Base-by-base conservation (phyloP, 1,284 basidiomycete genomes). In the Leccinum fallax region DNA sequence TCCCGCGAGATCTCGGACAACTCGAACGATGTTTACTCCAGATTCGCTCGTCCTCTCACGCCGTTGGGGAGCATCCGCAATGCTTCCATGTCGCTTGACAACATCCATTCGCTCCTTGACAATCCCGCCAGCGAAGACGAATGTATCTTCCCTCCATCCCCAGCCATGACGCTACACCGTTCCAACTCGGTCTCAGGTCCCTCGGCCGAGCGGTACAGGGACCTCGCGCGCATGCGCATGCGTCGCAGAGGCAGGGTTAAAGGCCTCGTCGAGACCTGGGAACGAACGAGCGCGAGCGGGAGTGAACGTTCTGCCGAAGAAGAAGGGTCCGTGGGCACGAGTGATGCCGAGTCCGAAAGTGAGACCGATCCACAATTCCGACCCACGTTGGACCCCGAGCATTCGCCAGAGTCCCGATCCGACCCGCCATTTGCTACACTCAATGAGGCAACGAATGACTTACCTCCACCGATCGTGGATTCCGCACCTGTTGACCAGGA, bases 211-310 rank as follows among this genome's bases (percentile, higher is more conserved):
- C 65, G 74, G 52, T 76, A 77, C 57, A 64, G 60, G 60, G 75
- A 74, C 55, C 73, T 76, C 16, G 75, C 75, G 7, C 62, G 60
- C 15, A 66, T 76, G 58, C 69, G 70, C 13, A 58, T 61, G 36
- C 66, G 73, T 48, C 74, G 72, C n/a, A 56, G 72, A 36, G 73
- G 73, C 21, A 74, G 54, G 55, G 73, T 77, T 19, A 76, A 66
- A 57, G 74, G 74, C 28, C 73, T 74, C 9, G 71, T 77, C 8
- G 68, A 71, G 34, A 74, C 66, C 34, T 76, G 67, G 73, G 68
- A 71, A 28, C 68, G 66, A 16, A 57, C 61, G 10, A 69, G 70
- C 40, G 57, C 58, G 19, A 76, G 74, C 5, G 69, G 65, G 24
- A 69, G 71, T 32, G 71, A 74, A 53, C 62, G 49, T 32, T 71